Evolutionary conservation across 225 moss, liverwort and hornwort species (phyloP), one percentile per base, ranked within the genome.

Genomic region (Bryum argenteum): DNA sequence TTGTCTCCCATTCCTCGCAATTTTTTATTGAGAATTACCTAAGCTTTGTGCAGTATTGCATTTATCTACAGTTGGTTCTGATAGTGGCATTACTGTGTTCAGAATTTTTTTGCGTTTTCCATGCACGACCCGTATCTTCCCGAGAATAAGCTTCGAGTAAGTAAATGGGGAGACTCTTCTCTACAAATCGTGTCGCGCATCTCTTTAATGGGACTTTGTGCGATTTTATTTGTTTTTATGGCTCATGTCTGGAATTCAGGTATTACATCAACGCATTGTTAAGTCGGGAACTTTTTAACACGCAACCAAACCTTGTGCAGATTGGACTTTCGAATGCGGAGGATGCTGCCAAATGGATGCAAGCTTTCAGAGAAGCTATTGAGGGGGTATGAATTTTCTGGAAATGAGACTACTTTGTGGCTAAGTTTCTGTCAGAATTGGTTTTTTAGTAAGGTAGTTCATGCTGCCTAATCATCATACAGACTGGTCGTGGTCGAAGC

Each of bases 291-390:
- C 33, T 33, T 33, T 6, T 78, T 47, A 26, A 50, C 65, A 23
- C 43, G 47, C 19, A 62, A 58, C 18, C n/a, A 38, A 11, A 38
- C 54, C 12, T 23, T 78, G 66, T 78, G 65, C 78, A 95, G 96
- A 88, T 97, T 79, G 96, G 96, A 51, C 86, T 89, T 53, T 82
- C 71, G 64, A 93, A 87, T 82, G 84, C 89, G 18, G 96, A 93
- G 77, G 93, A 91, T 79, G 87, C 90, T 69, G 96, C 93, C 40
- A 90, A 63, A 71, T 97, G 96, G 96, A 93, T 97, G 87, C 81
- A 79, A 72, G 90, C 91, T 23, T 91, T 97, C 67, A 91, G 79
- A 77, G 81, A 75, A 65, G 88, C 86, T 64, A 81, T 91, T 33
- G 84, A 79, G 48, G 62, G 69, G 87, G 94, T 94, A 77, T 57